Percentiles rank a stretch among this genome's conserved stretches.
Conservation (phyloP, 257 asterid genomes). For the Orobanche coerulescens region DNA sequence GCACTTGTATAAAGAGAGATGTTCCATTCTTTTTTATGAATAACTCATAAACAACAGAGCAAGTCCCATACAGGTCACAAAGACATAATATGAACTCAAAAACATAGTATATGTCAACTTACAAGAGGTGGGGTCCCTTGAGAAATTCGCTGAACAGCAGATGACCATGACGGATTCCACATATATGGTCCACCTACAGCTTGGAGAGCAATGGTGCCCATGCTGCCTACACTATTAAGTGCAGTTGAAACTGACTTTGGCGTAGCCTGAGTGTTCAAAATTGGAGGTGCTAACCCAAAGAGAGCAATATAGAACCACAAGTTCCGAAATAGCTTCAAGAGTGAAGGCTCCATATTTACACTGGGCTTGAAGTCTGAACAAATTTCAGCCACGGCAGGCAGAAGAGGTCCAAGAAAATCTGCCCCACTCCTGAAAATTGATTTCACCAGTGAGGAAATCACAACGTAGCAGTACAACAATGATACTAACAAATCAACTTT, state of each 20-base stretch:
- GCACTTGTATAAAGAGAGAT: slow-evolving; percentile 12
- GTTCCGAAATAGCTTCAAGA: slow-evolving; percentile 89
- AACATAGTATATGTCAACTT: slow-evolving; percentile 32
- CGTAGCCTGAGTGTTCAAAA: slow-evolving; percentile 48
- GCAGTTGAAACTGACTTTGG: slow-evolving; percentile 69
- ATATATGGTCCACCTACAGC: slow-evolving; percentile 95
- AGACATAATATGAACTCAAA: not conserved
- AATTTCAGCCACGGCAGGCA: slow-evolving; percentile 96
- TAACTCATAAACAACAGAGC: slow-evolving; percentile 1
- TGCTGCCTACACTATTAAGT: slow-evolving; percentile 67
- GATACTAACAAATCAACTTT: slow-evolving; percentile 21
- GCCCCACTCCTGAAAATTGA: slow-evolving; percentile 89
- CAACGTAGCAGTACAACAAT: slow-evolving; percentile 18
- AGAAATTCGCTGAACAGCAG: slow-evolving; percentile 92
- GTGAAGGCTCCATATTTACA: slow-evolving; percentile 83
- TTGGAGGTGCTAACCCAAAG: slow-evolving; percentile 96
- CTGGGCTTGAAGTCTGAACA: slow-evolving; percentile 96
- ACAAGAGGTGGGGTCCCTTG: slow-evolving; percentile 99
- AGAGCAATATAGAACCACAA: slow-evolving; percentile 99
- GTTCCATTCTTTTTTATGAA: not conserved
- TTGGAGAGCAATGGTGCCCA: slow-evolving; percentile 72
- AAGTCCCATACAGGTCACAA: not conserved
- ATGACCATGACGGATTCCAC: slow-evolving; percentile 81
- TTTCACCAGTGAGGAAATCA: slow-evolving; percentile 26
- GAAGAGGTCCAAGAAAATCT: slow-evolving; percentile 96